Evolutionary conservation across 1,284 basidiomycete species (phyloP).

Genomic region (Pisolithus thermaeus): DNA sequence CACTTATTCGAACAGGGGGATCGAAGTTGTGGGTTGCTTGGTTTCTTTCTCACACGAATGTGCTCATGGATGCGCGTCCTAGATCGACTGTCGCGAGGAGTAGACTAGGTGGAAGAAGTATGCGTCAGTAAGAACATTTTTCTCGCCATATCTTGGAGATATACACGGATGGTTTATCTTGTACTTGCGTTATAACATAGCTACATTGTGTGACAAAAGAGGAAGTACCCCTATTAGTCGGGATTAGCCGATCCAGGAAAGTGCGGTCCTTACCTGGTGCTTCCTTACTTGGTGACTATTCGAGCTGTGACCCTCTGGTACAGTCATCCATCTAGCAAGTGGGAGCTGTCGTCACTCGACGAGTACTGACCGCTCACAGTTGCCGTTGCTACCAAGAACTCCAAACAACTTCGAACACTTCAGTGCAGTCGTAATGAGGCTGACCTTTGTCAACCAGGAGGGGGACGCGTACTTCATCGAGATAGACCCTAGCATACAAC

Average conservation of each 20-base stretch:
- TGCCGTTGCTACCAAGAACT: neutral
- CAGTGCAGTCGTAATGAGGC: constrained; percentile 49
- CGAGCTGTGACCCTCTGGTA: no score
- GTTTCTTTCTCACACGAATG: neutral
- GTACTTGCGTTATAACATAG: neutral
- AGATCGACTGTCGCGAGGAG: constrained; percentile 44
- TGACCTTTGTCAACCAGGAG: constrained; percentile 76
- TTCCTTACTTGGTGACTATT: no score
- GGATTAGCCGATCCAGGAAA: no score
- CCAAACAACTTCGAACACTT: neutral
- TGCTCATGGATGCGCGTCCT: neutral
- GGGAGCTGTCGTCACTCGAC: no score
- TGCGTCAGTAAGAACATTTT: constrained; percentile 18
- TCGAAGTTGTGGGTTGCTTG: constrained; percentile 19
- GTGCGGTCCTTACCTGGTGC: no score
- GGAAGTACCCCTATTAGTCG: no score
- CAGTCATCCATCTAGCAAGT: no score
- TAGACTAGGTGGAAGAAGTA: constrained; percentile 31
- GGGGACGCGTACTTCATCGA: constrained; percentile 75
- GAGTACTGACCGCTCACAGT: no score
- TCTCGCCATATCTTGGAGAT: neutral
- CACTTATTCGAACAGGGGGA: constrained; percentile 33
- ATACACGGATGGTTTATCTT: neutral
- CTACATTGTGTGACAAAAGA: neutral
- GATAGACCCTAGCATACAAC: constrained; percentile 81